A percentile compares a stretch with the other conserved stretches of the same genome.
Conservation (phyloP, 1,139 yeast genomes). For the Kodamaea fungicola region DNA sequence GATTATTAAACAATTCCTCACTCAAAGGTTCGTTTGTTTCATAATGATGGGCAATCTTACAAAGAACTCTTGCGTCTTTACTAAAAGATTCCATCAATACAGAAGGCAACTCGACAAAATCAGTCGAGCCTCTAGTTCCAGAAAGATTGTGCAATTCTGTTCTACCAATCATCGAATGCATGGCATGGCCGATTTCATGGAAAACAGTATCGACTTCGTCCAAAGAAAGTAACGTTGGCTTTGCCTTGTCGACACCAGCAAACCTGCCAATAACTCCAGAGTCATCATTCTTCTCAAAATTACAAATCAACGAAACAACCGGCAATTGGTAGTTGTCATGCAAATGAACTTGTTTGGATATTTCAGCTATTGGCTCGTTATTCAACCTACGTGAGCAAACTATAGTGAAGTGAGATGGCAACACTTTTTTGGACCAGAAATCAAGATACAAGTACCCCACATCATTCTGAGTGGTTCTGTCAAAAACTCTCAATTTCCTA, state of each 20-base stretch:
- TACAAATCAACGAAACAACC: slow-evolving; percentile 84
- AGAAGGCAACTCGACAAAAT: slow-evolving; percentile 94
- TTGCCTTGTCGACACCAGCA: slow-evolving; percentile 22
- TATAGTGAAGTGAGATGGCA: slow-evolving; percentile 95
- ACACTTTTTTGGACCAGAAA: slow-evolving; percentile 45
- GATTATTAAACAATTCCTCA: slow-evolving; percentile 41
- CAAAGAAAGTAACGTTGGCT: slow-evolving; percentile 54
- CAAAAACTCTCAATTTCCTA: slow-evolving; percentile 67
- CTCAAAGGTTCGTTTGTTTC: slow-evolving; percentile 65
- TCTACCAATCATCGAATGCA: slow-evolving; percentile 95
- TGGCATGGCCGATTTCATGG: slow-evolving; percentile 99
- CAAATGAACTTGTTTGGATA: slow-evolving; percentile 49
- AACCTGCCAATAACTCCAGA: slow-evolving; percentile 25
- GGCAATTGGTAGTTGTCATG: slow-evolving; percentile 71
- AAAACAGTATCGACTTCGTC: slow-evolving; percentile 89
- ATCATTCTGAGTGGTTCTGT: slow-evolving; percentile 21
- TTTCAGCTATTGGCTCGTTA: slow-evolving; percentile 23
- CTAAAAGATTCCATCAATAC: slow-evolving; percentile 94
- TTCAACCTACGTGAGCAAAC: slow-evolving; percentile 73
- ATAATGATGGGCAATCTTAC: slow-evolving; percentile 72
- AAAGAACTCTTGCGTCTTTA: slow-evolving; percentile 70
- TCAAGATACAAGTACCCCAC: slow-evolving; percentile 44
- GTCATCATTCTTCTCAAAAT: slow-evolving; percentile 46
- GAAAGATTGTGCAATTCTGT: slow-evolving; percentile 87
- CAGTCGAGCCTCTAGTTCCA: slow-evolving; percentile 95